phyloP scores from a whole-genome alignment of 2,329 filamentous ascomycete species.

The Macrophomina pseudophaseolina region DNA sequence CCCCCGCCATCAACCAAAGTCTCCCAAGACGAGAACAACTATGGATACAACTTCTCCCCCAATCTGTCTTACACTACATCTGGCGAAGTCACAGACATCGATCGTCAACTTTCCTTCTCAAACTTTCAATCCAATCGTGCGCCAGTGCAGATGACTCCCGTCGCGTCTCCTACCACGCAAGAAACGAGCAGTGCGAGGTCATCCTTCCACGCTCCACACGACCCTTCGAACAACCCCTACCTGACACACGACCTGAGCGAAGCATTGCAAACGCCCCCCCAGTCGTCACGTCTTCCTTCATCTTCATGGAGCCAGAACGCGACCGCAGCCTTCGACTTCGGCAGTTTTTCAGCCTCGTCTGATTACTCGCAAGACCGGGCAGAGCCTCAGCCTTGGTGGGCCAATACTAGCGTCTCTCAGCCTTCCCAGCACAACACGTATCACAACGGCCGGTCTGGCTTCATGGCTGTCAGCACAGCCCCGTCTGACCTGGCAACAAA shows the following conservation, averaged over 20 bases:
- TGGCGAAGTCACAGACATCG: conserved; percentile 12
- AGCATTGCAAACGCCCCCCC: conserved; percentile 45
- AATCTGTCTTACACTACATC: conserved; percentile 14
- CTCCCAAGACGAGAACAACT: conserved; percentile 34
- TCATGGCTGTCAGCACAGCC: conserved; percentile 25
- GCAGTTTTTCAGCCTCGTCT: conserved; percentile 38
- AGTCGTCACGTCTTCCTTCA: conserved; percentile 38
- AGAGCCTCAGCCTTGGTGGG: conserved; percentile 40
- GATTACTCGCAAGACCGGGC: conserved; percentile 31
- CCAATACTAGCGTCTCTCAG: conserved; percentile 29
- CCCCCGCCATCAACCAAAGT: conserved; percentile 37
- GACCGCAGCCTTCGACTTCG: conserved; percentile 38
- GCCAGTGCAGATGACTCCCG: conserved; percentile 25
- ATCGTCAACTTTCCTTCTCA: conserved; percentile 14
- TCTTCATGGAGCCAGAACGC: conserved; percentile 39
- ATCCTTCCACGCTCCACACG: conserved; percentile 31
- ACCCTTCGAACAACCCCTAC: conserved; percentile 34
- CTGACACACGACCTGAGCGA: conserved; percentile 31
- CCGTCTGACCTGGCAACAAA: conserved; percentile 22
- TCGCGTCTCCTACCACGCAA: conserved; percentile 23
- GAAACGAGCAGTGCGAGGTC: conserved; percentile 17
- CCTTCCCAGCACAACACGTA: conserved; percentile 31
- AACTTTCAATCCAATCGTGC: background rate
- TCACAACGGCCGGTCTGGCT: conserved; percentile 30
- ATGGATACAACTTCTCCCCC: conserved; percentile 31